Evolutionary conservation across 2,329 filamentous ascomycete genomes (phyloP).

Genomic region (Magnaporthiopsis rhizophila): DNA sequence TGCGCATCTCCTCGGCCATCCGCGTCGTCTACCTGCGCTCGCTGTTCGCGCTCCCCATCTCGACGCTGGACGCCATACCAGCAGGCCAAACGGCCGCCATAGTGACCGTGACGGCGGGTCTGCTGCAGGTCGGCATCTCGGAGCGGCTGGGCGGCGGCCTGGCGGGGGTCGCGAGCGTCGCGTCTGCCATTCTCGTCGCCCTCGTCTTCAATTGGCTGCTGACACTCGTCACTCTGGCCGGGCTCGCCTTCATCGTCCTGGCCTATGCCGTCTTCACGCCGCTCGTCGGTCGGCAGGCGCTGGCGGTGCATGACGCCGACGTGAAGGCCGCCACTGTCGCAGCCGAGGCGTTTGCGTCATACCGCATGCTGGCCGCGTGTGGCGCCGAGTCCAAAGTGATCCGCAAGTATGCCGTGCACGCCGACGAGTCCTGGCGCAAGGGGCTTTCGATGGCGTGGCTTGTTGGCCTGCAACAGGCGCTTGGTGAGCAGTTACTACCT

Average conservation of each 20-base stretch:
- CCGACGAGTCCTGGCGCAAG: constrained; percentile 26
- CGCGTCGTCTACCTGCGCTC: constrained; percentile 55
- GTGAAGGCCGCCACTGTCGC: constrained; percentile 28
- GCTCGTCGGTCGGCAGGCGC: constrained; percentile 22
- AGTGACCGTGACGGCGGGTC: constrained; percentile 56
- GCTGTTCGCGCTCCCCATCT: constrained; percentile 57
- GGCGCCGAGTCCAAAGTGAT: constrained; percentile 29
- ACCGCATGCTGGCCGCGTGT: constrained; percentile 34
- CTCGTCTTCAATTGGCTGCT: constrained; percentile 44
- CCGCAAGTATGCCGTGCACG: constrained; percentile 26
- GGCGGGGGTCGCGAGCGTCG: constrained; percentile 29
- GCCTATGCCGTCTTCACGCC: constrained; percentile 24
- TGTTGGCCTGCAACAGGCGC: constrained; percentile 18
- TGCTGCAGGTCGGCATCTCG: constrained; percentile 53
- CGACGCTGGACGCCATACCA: constrained; percentile 56
- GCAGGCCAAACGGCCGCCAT: constrained; percentile 52
- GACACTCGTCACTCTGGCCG: constrained; percentile 39
- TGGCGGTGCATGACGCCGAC: constrained; percentile 27
- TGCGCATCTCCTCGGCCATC: constrained; percentile 51
- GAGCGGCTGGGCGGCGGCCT: constrained; percentile 40
- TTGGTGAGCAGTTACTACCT: constrained; percentile 13
- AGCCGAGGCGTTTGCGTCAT: constrained; percentile 30
- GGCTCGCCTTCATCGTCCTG: constrained; percentile 32
- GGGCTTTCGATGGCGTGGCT: constrained; percentile 19
- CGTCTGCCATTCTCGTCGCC: constrained; percentile 40